Evolutionary conservation across 352 stramenopile species (phyloP).

Genomic region (Phytophthora europaea): DNA sequence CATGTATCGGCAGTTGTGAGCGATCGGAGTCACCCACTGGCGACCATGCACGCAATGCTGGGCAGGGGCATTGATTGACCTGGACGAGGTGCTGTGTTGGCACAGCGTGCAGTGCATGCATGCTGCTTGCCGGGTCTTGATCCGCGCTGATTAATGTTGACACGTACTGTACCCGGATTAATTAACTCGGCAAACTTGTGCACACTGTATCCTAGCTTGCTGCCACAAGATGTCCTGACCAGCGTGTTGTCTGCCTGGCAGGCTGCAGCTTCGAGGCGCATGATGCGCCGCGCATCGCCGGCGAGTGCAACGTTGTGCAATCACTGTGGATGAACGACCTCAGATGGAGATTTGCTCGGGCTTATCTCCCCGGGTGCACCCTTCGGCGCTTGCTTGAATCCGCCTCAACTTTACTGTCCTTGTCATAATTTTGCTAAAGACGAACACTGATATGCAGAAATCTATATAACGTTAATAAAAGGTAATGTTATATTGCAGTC

Average conservation of each 20-base stretch:
- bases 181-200: neutral
- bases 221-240: neutral
- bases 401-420: neutral
- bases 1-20: constrained; percentile 5
- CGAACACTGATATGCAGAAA: too few species aligned
- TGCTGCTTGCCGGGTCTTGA: neutral
- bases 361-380: constrained; percentile 7
- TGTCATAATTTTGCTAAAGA: neutral
- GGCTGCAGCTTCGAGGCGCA: neutral
- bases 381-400: neutral
- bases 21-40: constrained; percentile 1
- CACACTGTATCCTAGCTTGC: neutral
- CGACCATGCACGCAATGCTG: constrained; percentile 1
- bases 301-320: constrained; percentile 31
- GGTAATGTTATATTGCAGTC: neutral
- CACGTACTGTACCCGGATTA: neutral
- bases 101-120: too few species aligned
- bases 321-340: constrained; percentile 30
- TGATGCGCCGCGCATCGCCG: neutral
- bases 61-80: neutral
- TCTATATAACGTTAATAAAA: too few species aligned
- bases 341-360: constrained; percentile 1
- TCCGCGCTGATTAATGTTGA: neutral
- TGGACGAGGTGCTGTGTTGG: neutral
- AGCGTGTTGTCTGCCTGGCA: constrained; percentile 15